Evolutionary conservation across 2,329 filamentous ascomycete genomes (phyloP), one percentile per base, ranked within the genome.

Genomic region (Colletotrichum cereale): DNA sequence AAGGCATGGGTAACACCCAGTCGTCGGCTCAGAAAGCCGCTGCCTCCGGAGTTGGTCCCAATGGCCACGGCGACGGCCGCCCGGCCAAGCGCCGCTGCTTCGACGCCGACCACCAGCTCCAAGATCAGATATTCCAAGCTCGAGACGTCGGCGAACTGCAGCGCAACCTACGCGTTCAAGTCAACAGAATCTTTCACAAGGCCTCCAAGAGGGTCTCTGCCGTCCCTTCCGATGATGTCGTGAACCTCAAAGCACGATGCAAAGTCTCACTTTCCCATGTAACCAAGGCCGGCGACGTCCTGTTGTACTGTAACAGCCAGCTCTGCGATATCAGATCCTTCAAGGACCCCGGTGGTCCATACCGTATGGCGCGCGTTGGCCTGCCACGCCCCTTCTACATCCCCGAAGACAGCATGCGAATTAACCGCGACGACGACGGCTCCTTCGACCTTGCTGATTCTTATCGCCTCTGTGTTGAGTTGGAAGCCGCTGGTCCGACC

Each of bases 251-350:
- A 64, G 81, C 81, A 21, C 81, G 84, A 24, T 86, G 84, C 78
- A 85, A 82, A 68, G 76, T 86, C 68, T 81, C 80, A 36, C 82
- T 86, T 60, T 80, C 77, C 62, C 79, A 79, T 62, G 77, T 58
- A 24, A 48, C 56, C 52, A 55, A 62, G 24, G 44, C 50, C 24
- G 68, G 67, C 55, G 63, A 72, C 5, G 67, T 40, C 44, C n/a
- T 87, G 8, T 77, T 90, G 68, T 83, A 88, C 75, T 87, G 86
- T 73, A 84, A 88, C 75, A 88, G 84, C 72, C 86, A 89, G 75
- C 78, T 85, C 11, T 89, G 88, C 79, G 84, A 84, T 53, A 79
- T 90, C 72, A 85, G 82, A 62, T 81, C 86, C 3, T 86, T 84
- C 75, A 84, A 85, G 74, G 86, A 86, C 47, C 79, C 84, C 2